These are phyloP conservation scores for Dryas alaskensis DNA, from an alignment of 306 rosid genomes.

Conservation along the genomic window DNA sequence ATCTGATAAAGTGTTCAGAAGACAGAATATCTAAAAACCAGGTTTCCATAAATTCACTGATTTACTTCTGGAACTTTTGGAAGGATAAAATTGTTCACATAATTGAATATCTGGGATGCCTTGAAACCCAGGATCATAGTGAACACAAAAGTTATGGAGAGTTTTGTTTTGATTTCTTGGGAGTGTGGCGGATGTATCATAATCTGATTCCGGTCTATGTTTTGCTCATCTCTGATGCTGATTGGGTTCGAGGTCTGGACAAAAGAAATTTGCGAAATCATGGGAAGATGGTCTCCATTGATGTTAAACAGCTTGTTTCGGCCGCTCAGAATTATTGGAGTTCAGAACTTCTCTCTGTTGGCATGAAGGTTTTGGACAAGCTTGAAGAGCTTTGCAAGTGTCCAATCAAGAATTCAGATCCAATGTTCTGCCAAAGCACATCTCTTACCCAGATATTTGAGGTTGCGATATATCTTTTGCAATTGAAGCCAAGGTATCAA, in stretches of 20 bases:
- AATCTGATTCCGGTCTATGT: slow-evolving; percentile 26
- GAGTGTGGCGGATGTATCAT: slow-evolving; percentile 38
- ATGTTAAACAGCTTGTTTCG: slow-evolving; percentile 32
- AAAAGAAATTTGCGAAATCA: slow-evolving; percentile 30
- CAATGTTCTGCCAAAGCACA: slow-evolving; percentile 28
- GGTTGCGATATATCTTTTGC: slow-evolving; percentile 47
- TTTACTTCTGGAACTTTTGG: slow-evolving; percentile 70
- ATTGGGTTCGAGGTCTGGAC: slow-evolving; percentile 46
- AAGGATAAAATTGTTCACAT: slow-evolving; percentile 42
- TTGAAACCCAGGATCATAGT: slow-evolving; percentile 30
- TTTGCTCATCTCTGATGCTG: slow-evolving; percentile 55
- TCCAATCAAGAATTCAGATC: slow-evolving; percentile 13
- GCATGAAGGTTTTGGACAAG: slow-evolving; percentile 44
- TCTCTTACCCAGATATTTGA: slow-evolving; percentile 42
- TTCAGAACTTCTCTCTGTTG: slow-evolving; percentile 48
- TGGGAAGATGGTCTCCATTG: slow-evolving; percentile 40
- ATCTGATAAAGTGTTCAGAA: slow-evolving; percentile 30
- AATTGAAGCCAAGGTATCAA: slow-evolving; percentile 16
- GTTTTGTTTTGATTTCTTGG: slow-evolving; percentile 57
- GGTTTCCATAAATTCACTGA: slow-evolving; percentile 51
- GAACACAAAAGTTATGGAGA: slow-evolving; percentile 29
- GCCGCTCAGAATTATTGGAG: slow-evolving; percentile 51
- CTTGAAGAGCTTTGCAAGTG: slow-evolving; percentile 38
- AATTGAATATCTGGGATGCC: slow-evolving; percentile 35
- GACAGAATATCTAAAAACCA: slow-evolving; percentile 26